A percentile compares a stretch with the other conserved stretches of the same genome.
Evolutionary conservation across 176 grass and related monocot species (phyloP).

Genomic region (Zea luxurians): DNA sequence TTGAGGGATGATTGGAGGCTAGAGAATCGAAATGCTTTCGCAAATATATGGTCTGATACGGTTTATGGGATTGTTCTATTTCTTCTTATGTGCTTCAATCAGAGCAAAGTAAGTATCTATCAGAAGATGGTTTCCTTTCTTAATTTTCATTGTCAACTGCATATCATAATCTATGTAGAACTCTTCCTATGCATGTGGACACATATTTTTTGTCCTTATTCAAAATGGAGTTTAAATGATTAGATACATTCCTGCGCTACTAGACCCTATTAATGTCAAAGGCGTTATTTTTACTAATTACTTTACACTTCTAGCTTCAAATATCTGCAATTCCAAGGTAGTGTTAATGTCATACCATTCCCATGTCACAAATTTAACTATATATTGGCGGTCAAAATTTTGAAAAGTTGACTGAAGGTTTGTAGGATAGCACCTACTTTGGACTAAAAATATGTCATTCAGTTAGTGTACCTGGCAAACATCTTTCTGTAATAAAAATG

Average conservation of each 20-base stretch:
- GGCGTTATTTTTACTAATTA: background rate
- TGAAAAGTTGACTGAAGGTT: background rate
- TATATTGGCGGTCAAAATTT: background rate
- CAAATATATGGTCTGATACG: slow-evolving; percentile 92
- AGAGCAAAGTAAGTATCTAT: slow-evolving; percentile 69
- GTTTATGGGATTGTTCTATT: slow-evolving; percentile 77
- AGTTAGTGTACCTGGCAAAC: slow-evolving; percentile 1
- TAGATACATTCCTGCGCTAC: background rate
- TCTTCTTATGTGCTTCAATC: slow-evolving; percentile 87
- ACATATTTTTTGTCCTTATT: background rate
- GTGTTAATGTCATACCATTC: background rate
- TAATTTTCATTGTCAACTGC: background rate
- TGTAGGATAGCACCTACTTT: background rate
- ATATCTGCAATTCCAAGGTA: slow-evolving; percentile 3
- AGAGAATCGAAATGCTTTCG: slow-evolving; percentile 88
- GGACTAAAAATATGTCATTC: background rate
- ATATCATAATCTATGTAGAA: background rate
- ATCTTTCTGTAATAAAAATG: background rate
- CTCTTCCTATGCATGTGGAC: slow-evolving; percentile 17
- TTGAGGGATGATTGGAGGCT: slow-evolving; percentile 89
- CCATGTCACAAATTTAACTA: background rate
- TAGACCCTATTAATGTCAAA: background rate
- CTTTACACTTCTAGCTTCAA: background rate
- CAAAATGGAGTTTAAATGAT: background rate
- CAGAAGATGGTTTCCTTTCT: background rate